Percentiles rank a stretch among this genome's conserved stretches.
Conservation (phyloP, 768 basidiomycete species). For the Naganishia onofrii region DNA sequence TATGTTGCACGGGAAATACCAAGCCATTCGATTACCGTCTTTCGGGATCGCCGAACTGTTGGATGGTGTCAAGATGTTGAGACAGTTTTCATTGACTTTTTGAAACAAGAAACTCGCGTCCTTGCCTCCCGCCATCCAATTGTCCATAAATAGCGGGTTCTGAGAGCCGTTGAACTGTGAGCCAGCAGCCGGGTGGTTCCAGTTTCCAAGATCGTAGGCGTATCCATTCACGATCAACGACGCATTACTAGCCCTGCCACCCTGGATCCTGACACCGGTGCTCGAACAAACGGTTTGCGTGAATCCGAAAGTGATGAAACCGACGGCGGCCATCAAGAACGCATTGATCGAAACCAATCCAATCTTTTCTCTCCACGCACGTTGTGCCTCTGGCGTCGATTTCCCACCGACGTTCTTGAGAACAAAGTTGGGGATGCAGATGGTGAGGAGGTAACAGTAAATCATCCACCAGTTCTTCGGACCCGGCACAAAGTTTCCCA, state of each 20-base stretch:
- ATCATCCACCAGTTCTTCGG: conserved; percentile 94
- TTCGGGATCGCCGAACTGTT: conserved; percentile 69
- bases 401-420: conserved; percentile 77
- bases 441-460: conserved; percentile 82
- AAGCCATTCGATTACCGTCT: conserved; percentile 65
- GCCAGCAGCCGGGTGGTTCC: conserved; percentile 73
- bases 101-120: conserved; percentile 96
- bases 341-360: conserved; percentile 79
- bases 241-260: conserved; percentile 69
- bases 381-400: conserved; percentile 82
- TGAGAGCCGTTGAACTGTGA: conserved; percentile 69
- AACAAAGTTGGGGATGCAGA: conserved; percentile 70
- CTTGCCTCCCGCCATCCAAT: conserved; percentile 75
- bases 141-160: conserved; percentile 77
- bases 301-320: conserved; percentile 98
- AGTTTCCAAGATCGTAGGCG: conserved; percentile 84
- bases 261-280: conserved; percentile 76
- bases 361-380: conserved; percentile 98
- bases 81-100: conserved; percentile 78
- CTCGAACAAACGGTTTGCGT: conserved; percentile 88
- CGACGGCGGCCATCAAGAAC: conserved; percentile 84
- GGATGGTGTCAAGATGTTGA: conserved; percentile 70
- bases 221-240: conserved; percentile 92
- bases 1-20: conserved; percentile 98
- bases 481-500: conserved; percentile 74